Evolutionary conservation across 2,329 filamentous ascomycete genomes (phyloP).

Genomic region (Coniochaeta prunicola): DNA sequence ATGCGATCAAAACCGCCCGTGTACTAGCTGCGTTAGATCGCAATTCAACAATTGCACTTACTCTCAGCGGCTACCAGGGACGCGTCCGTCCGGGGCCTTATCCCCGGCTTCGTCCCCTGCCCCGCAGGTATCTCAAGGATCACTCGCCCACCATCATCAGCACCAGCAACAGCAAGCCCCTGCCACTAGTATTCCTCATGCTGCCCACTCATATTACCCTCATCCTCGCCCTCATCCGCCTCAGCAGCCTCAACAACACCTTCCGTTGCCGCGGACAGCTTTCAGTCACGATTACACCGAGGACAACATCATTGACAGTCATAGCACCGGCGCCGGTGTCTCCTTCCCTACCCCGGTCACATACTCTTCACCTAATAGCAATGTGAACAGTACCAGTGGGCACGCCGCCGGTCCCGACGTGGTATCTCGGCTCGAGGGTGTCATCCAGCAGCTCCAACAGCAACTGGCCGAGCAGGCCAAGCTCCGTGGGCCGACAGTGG

Average conservation of each 20-base stretch:
- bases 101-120: neutral
- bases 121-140: neutral
- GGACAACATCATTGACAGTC: neutral
- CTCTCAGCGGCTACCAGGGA: conserved; percentile 20
- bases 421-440: neutral
- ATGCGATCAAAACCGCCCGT: conserved; percentile 53
- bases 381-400: neutral
- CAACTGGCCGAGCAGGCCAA: neutral
- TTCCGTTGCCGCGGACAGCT: neutral
- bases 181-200: neutral
- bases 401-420: neutral
- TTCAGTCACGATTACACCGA: neutral
- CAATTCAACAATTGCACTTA: conserved; percentile 49
- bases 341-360: neutral
- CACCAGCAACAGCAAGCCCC: neutral
- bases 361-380: neutral
- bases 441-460: neutral
- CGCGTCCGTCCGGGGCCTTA: conserved; percentile 7
- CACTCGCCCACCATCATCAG: neutral
- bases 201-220: neutral
- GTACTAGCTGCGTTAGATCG: conserved; percentile 51
- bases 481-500: neutral
- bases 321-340: neutral
- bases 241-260: neutral
- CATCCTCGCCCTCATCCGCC: neutral